phyloP scores from a whole-genome alignment of 495 filamentous ascomycete genomes.

The Hypomontagnella monticulosa region DNA sequence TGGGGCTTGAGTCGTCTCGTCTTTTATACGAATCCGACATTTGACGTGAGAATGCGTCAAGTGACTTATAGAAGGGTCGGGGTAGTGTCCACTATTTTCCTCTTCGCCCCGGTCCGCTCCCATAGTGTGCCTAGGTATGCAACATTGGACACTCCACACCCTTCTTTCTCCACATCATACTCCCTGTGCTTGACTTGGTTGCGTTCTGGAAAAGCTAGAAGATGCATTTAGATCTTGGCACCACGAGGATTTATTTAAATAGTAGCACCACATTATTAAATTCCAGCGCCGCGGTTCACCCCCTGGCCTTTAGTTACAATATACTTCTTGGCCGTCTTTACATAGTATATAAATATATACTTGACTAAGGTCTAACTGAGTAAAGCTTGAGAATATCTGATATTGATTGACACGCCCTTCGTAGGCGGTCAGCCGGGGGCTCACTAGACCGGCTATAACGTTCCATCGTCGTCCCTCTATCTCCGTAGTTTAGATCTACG shows the following conservation, averaged over 20 bases:
- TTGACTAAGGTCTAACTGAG: neutral
- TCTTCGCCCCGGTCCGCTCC: neutral
- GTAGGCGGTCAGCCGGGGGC: neutral
- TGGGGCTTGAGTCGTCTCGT: neutral
- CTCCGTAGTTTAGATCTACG: constrained; percentile 44
- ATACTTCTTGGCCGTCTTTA: constrained; percentile 15
- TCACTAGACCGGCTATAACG: constrained; percentile 20
- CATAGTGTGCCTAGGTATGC: neutral
- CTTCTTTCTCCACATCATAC: constrained; percentile 20
- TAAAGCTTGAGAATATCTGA: too few relatives aligned
- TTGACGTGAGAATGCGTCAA: constrained; percentile 16
- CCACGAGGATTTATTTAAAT: constrained; percentile 1
- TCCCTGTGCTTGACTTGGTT: neutral
- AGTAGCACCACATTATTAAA: neutral
- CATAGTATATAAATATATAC: neutral
- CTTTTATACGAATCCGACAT: constrained; percentile 16
- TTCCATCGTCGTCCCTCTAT: constrained; percentile 28
- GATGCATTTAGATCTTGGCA: constrained; percentile 24
- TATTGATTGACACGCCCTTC: neutral
- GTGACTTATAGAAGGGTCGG: constrained; percentile 8
- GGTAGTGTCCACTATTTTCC: constrained; percentile 25
- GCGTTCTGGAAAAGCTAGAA: constrained; percentile 31
- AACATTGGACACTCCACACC: constrained; percentile 13
- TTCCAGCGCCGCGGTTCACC: constrained; percentile 33
- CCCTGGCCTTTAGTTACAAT: constrained; percentile 11